Base-by-base conservation (phyloP, 352 stramenopile species). In the Phytopythium boreale region DNA sequence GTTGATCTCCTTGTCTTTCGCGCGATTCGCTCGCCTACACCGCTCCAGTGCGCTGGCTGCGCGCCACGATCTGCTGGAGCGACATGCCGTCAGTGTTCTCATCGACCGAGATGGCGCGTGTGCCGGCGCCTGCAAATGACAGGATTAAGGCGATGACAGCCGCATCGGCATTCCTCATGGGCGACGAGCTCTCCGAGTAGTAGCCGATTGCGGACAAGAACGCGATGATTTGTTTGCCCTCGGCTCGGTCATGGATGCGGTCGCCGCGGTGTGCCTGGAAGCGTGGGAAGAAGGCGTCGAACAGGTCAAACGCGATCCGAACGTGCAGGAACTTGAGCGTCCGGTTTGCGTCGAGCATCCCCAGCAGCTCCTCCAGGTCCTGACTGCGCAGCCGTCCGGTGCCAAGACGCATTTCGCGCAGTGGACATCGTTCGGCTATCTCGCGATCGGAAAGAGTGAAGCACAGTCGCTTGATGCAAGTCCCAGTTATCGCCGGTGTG, bases 51-150 rank as follows among this genome's bases (percentile, higher is more conserved):
- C 12, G 27, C 20, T 17, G 27, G 19, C 10, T 63, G 20, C 64
- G 51, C 24, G 57, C 58, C 24, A 47, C 59, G 22, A 71, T 57
- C n/a, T 71, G 47, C 47, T 56, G 59, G 27, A 71, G 60, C 1
- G 64, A 62, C 64, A 75, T 75, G 29, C 36, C 34, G 29, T 72
- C 61, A 6, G 64, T 75, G 61, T 71, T 69, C 58, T 72, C 68
- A 15, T 71, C 68, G 24, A 75, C 34, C 9, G 58, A 69, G 47
- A 75, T 61, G 1, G 24, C 17, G 34, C 68, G 66, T 36, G 67
- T 66, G 9, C 59, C 64, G 24, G 51, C 47, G 26, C 61, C 63
- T 24, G 64, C 61, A 55, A 67, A 74, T 9, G 56, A 52, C 17
- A 75, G 63, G 41, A 75, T 71, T 27, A 26, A 60, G 20, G 36